A percentile compares a stretch with the other conserved stretches of the same genome.
Evolutionary conservation across 2,329 filamentous ascomycete genomes (phyloP).

Genomic region (Albophoma yamanashiensis): DNA sequence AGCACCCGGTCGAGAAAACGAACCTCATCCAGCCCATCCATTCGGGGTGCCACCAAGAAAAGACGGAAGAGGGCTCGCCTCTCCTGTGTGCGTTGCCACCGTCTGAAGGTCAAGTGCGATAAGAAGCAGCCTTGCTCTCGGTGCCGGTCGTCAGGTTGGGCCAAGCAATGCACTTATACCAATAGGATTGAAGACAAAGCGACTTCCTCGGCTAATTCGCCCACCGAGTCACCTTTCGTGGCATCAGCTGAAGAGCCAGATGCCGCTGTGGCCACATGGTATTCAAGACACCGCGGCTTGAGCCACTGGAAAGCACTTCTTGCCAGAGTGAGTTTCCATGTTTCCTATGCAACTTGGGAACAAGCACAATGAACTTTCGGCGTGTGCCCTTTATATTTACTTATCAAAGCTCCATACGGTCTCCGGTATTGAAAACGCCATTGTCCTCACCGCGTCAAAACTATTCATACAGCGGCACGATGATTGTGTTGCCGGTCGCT

Average conservation of each 20-base stretch:
- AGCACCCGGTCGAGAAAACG: neutral
- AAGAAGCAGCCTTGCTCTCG: conserved; percentile 5
- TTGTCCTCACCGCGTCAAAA: neutral
- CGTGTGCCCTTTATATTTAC: neutral
- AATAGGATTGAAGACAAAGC: neutral
- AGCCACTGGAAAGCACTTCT: neutral
- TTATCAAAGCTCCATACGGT: neutral
- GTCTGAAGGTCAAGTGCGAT: conserved; percentile 3
- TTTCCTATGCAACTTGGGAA: neutral
- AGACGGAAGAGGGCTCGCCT: conserved; percentile 3
- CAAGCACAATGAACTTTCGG: neutral
- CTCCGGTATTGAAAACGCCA: neutral
- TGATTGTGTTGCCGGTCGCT: neutral
- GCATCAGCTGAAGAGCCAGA: neutral
- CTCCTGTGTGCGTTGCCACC: conserved; percentile 6
- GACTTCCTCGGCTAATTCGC: neutral
- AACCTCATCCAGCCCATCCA: neutral
- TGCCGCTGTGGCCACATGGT: neutral
- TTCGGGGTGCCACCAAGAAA: neutral
- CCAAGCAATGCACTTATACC: conserved; percentile 2
- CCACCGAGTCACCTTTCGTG: neutral
- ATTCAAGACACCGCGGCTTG: neutral
- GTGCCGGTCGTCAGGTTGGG: conserved; percentile 2
- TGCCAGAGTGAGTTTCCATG: neutral
- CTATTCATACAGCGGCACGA: neutral